phyloP scores from a whole-genome alignment of 768 basidiomycete species.

The Mycena amicta region DNA sequence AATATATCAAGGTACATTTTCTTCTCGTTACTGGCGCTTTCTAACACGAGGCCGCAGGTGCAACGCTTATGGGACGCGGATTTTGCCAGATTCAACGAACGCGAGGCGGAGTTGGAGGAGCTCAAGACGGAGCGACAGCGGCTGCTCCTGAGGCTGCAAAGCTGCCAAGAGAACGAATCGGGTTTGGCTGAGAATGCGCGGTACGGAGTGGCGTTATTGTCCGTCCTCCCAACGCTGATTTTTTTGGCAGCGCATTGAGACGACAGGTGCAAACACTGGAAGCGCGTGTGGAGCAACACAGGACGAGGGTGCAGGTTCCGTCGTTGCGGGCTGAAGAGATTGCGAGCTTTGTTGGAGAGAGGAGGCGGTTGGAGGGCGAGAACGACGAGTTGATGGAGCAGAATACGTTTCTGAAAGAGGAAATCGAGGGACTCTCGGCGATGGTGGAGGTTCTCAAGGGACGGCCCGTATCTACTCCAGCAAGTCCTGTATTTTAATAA shows the following conservation, averaged over 20 bases:
- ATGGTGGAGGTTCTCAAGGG: constrained; percentile 71
- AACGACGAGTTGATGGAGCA: constrained; percentile 60
- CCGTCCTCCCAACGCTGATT: no score
- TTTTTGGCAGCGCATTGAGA: constrained; percentile 47
- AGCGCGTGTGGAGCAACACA: constrained; percentile 51
- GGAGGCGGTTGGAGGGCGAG: constrained; percentile 44
- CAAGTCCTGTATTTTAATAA: constrained; percentile 44
- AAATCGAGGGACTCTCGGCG: constrained; percentile 66
- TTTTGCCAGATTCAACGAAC: constrained; percentile 68
- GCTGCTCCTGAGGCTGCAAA: constrained; percentile 65
- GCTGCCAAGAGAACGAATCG: constrained; percentile 53
- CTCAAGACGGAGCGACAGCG: constrained; percentile 64
- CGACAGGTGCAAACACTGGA: constrained; percentile 67
- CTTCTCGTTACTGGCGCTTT: no score
- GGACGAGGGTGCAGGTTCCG: constrained; percentile 43
- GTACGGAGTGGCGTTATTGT: no score
- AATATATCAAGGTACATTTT: constrained; percentile 74
- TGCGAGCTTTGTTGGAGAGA: constrained; percentile 48
- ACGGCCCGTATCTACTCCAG: constrained; percentile 46
- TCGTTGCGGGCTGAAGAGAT: constrained; percentile 41
- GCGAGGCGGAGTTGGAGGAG: constrained; percentile 56
- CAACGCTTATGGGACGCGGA: constrained; percentile 82
- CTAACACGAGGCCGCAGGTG: no score
- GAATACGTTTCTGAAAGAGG: constrained; percentile 56
- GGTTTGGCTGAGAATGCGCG: constrained; percentile 60